Percentiles rank a stretch among this genome's conserved stretches.
Conservation (phyloP, 2,329 filamentous ascomycete species). For the Colletotrichum orchidophilum region DNA sequence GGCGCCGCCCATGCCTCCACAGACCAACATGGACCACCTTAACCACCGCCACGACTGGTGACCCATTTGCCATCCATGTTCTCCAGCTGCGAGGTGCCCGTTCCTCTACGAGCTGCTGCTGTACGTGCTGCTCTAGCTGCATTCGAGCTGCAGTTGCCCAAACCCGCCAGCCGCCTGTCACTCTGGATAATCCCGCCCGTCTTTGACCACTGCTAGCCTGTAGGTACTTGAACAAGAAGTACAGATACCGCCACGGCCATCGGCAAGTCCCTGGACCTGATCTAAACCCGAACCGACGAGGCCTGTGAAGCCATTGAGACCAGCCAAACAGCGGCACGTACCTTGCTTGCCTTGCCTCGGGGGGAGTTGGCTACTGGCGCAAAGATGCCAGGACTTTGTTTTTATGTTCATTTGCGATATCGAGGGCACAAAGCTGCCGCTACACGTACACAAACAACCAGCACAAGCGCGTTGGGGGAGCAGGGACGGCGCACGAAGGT, state of each 20-base stretch:
- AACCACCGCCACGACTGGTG: constrained; percentile 13
- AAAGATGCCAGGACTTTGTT: not conserved
- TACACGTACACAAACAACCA: not conserved
- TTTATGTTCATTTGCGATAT: not conserved
- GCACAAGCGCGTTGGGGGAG: not conserved
- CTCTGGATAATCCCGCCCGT: constrained; percentile 24
- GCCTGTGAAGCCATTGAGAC: not conserved
- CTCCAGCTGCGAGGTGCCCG: not conserved
- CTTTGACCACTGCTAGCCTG: not conserved
- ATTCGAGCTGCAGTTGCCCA: constrained; percentile 16
- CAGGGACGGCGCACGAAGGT: not conserved
- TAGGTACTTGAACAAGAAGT: not conserved
- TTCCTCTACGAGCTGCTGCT: not conserved
- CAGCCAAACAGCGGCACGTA: constrained; percentile 6
- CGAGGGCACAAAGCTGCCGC: not conserved
- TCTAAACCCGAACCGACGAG: constrained; percentile 14
- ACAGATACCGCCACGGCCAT: constrained; percentile 3
- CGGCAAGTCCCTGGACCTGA: constrained; percentile 14
- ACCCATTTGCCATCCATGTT: not conserved
- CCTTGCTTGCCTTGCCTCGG: not conserved
- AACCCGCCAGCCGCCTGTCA: constrained; percentile 26
- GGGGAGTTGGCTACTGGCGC: not conserved
- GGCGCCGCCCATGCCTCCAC: constrained; percentile 18
- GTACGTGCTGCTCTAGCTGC: constrained; percentile 1
- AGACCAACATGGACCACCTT: constrained; percentile 18